These are phyloP conservation scores for Epichloe aotearoae DNA, from an alignment of 2,329 filamentous ascomycete genomes.

Conservation along the genomic window DNA sequence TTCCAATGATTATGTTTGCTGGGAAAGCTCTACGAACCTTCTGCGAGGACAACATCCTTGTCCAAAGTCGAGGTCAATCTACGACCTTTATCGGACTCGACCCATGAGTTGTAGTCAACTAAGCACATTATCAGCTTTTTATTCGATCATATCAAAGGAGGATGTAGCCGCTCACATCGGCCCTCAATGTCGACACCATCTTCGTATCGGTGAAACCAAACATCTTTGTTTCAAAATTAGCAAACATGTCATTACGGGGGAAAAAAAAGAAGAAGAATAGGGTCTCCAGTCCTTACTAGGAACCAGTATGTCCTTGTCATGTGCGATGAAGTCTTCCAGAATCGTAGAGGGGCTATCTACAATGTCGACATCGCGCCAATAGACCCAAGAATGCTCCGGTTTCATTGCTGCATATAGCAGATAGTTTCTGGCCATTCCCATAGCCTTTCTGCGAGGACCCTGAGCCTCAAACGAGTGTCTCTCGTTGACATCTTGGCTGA, in stretches of 20 bases:
- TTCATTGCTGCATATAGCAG: slow-evolving; percentile 73
- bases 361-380: slow-evolving; percentile 97
- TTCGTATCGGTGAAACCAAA: slow-evolving; percentile 91
- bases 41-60: slow-evolving; percentile 73
- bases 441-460: slow-evolving; percentile 76
- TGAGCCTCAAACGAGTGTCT: slow-evolving; percentile 80
- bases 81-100: slow-evolving; percentile 76
- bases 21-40: slow-evolving; percentile 45
- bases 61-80: slow-evolving; percentile 60
- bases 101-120: slow-evolving; percentile 99
- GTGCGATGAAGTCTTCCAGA: slow-evolving; percentile 87
- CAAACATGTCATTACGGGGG: slow-evolving; percentile 1
- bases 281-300: slow-evolving; percentile 55
- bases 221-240: slow-evolving; percentile 43
- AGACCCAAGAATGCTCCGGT: slow-evolving; percentile 94
- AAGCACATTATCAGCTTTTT: slow-evolving; percentile 7
- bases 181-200: slow-evolving; percentile 81
- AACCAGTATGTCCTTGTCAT: slow-evolving; percentile 85
- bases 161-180: slow-evolving; percentile 53
- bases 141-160: background rate
- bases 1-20: background rate
- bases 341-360: slow-evolving; percentile 78
- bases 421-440: slow-evolving; percentile 87
- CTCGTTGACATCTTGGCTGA: slow-evolving; percentile 70
- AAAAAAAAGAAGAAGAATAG: background rate